Base-by-base conservation (phyloP, 2,329 filamentous ascomycete species). In the Madurella mycetomatis region DNA sequence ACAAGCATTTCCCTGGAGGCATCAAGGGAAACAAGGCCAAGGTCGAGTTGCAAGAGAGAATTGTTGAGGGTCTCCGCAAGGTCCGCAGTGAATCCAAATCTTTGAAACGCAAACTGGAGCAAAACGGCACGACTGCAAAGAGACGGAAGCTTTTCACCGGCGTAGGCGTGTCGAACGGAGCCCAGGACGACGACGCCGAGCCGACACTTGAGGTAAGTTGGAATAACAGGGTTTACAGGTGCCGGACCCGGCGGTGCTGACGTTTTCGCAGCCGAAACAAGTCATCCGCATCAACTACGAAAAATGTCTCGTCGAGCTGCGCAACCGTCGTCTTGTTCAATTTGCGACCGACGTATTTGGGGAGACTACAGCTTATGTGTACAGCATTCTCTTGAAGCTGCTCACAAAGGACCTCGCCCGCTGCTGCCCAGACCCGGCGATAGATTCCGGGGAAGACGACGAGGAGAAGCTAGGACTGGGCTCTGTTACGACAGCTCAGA, bases 241-340 rank as follows among this genome's bases (percentile, higher is more conserved):
- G n/a, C 25, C 13, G 19, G 15, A n/a, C 9, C 19, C 41, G 25
- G n/a, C 15, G 13, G 44, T 56, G 46, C 60, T 63, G 17, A 49
- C 47, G 9, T 25, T 30, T 42, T 41, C 53, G 1, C 66, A 95
- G 85, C 80, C 83, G 47, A 81, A 87, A 54, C 76, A 91, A 60
- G 79, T 92, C 37, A 76, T 97, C 47, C 83, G 86, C 30, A 77
- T 96, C 51, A 96, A 96, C 67, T 86, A 90, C 65, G 87, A 92
- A 53, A 95, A 92, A 69, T 89, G 90, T 55, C 76, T 86, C 7
- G 88, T 96, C 9, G 85, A 88, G 47, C 77, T 96, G 59, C 88
- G 92, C 53, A 96, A 90, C 64, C 81, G 86, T 60, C 83, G 84
- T 17, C 83, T 97, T 2, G 83, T 86, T 49, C 78, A 84, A n/a